Percentiles rank a stretch among this genome's conserved stretches.
phyloP scores from a whole-genome alignment of 2,329 filamentous ascomycete genomes.

The Exophiala viscosa region DNA sequence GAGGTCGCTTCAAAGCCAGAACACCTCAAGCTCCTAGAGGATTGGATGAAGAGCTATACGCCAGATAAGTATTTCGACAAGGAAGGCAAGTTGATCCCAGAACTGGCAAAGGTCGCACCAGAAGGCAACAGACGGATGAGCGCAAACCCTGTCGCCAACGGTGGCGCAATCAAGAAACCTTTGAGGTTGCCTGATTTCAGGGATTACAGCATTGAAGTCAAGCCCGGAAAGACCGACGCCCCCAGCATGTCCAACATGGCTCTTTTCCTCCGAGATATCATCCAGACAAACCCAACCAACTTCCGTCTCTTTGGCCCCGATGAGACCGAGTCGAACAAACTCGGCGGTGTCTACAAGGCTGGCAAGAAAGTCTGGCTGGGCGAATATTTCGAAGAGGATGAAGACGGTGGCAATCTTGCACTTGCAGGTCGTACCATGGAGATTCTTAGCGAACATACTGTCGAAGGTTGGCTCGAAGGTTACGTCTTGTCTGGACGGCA shows the following conservation, averaged over 20 bases:
- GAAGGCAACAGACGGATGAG: constrained; percentile 67
- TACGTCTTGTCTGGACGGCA: constrained; percentile 73
- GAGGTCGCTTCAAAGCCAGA: constrained; percentile 63
- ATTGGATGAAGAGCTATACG: constrained; percentile 74
- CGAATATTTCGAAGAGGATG: constrained; percentile 72
- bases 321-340: constrained; percentile 78
- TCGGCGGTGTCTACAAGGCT: constrained; percentile 65
- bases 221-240: constrained; percentile 54
- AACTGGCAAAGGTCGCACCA: constrained; percentile 63
- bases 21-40: constrained; percentile 65
- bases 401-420: constrained; percentile 69
- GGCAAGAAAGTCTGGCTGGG: constrained; percentile 79
- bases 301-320: constrained; percentile 78
- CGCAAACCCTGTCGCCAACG: constrained; percentile 72
- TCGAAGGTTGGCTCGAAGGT: constrained; percentile 76
- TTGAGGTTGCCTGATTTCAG: constrained; percentile 68
- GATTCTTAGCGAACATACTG: constrained; percentile 77
- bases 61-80: constrained; percentile 68
- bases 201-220: constrained; percentile 61
- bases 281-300: constrained; percentile 60
- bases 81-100: constrained; percentile 59
- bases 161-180: constrained; percentile 63
- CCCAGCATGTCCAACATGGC: constrained; percentile 70
- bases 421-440: constrained; percentile 72
- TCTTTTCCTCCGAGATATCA: constrained; percentile 63